Conservation (phyloP, 169 alveolate species). For the Plasmodium blacklocki region DNA sequence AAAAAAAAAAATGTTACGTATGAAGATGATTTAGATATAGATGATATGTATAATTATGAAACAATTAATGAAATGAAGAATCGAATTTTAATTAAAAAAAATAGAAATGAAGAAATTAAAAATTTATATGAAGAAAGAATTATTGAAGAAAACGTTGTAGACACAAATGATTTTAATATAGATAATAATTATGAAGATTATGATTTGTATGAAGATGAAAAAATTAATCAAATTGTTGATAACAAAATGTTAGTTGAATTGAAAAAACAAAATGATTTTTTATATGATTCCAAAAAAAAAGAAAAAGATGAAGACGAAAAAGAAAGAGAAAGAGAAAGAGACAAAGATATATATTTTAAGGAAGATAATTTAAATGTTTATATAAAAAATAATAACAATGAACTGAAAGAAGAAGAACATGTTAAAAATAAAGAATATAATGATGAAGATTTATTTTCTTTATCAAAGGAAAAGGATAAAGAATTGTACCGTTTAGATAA, state of each 20-base stretch:
- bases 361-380: not conserved
- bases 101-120: slow-evolving; percentile 22
- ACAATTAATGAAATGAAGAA: slow-evolving; percentile 52
- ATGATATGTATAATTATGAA: slow-evolving; percentile 67
- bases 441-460: not conserved
- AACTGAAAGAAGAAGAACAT: not conserved
- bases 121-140: slow-evolving; percentile 16
- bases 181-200: not conserved
- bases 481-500: slow-evolving; percentile 4
- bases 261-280: not conserved
- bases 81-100: slow-evolving; percentile 48
- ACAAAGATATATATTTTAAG: not conserved
- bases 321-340: not conserved
- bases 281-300: not conserved
- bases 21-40: slow-evolving; percentile 59
- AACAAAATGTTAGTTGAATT: not conserved
- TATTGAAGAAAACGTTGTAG: not conserved
- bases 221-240: slow-evolving; percentile 30
- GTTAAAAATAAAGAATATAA: not conserved
- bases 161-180: not conserved
- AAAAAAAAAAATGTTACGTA: not conserved
- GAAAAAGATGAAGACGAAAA: not conserved
- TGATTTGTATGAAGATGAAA: slow-evolving; percentile 32
- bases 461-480: not conserved
- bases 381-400: not conserved